Evolutionary conservation across 495 filamentous ascomycete species (phyloP).

Genomic region (Xylaria palmicola): DNA sequence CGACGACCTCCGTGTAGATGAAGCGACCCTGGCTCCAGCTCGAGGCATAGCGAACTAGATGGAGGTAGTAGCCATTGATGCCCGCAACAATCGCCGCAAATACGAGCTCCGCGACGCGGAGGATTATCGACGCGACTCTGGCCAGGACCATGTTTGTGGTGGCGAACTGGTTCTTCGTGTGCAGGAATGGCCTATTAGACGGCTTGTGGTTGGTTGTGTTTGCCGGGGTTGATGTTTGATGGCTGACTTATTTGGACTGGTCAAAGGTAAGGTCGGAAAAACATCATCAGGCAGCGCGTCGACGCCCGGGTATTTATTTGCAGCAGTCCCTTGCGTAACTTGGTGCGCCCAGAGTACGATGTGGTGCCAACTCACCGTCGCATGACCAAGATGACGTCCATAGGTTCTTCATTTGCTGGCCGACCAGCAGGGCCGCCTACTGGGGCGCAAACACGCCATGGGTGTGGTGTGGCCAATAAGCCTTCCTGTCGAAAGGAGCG

Average conservation of each 20-base stretch:
- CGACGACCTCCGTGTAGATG: conserved; percentile 51
- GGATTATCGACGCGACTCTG: conserved; percentile 41
- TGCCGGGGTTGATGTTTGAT: not conserved
- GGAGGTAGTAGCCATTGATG: conserved; percentile 47
- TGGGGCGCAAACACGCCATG: not conserved
- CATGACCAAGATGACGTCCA: conserved; percentile 15
- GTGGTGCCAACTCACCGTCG: conserved; percentile 8
- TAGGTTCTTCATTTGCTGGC: not conserved
- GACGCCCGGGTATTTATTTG: not conserved
- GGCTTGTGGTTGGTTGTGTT: not conserved
- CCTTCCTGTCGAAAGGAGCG: no score
- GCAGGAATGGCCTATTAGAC: no score
- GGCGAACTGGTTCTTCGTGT: not conserved
- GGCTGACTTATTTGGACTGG: no score
- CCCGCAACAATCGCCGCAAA: conserved; percentile 50
- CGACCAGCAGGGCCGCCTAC: not conserved
- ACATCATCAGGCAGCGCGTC: not conserved
- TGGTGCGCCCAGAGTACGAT: not conserved
- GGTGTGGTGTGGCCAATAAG: not conserved
- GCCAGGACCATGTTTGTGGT: conserved; percentile 38
- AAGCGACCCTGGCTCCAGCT: conserved; percentile 42
- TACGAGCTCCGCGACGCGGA: conserved; percentile 47
- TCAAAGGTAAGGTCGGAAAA: not conserved
- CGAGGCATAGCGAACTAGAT: conserved; percentile 26
- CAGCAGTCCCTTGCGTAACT: not conserved